Base-by-base conservation (phyloP, 2,329 filamentous ascomycete species). In the Stagonosporopsis chrysanthemi region DNA sequence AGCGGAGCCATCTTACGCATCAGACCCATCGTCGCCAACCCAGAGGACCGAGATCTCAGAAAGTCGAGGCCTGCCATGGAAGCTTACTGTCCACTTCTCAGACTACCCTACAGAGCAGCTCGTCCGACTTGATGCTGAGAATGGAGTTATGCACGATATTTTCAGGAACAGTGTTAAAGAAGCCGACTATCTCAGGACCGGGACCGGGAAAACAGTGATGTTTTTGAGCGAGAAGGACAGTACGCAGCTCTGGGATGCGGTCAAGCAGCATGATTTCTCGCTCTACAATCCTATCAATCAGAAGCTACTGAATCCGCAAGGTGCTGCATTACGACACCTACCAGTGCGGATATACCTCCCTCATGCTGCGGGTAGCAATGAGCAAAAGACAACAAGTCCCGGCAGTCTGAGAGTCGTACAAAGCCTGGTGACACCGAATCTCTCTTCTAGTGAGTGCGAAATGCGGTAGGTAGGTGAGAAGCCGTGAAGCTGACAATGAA, bases 141-240 rank as follows among this genome's bases (percentile, higher is more conserved):
- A 81, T 23, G 82, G 81, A 65, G 80, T 83, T 2, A 78, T 88
- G 70, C 84, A 87, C 58, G 88, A 90, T 71, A 81, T 86, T 0
- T 90, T 86, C 68, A 86, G 88, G 51, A 89, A 90, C 63, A 86
- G 82, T 49, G 87, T 90, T 60, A 90, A 90, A 72, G 88, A 90
- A 82, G 92, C 93, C 28, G 92, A 97, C 76, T 96, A 92, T 66
- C 81, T 96, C 47, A 86, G 93, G 48, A 94, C 95, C 66, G 92
- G 92, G 41, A 95, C 90, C 51, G 92, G 91, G 15, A 92, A 94
- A 73, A 89, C 90, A 59, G 93, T 96, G 70, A 96, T 97, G 91
- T 89, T 88, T 51, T 81, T 97, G 69, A 92, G 89, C 59, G 93
- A 92, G 74, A 87, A 90, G 42, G 88, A 96, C 74, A 95, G 91